phyloP scores from a whole-genome alignment of 495 filamentous ascomycete species.

The Podospora australis region DNA sequence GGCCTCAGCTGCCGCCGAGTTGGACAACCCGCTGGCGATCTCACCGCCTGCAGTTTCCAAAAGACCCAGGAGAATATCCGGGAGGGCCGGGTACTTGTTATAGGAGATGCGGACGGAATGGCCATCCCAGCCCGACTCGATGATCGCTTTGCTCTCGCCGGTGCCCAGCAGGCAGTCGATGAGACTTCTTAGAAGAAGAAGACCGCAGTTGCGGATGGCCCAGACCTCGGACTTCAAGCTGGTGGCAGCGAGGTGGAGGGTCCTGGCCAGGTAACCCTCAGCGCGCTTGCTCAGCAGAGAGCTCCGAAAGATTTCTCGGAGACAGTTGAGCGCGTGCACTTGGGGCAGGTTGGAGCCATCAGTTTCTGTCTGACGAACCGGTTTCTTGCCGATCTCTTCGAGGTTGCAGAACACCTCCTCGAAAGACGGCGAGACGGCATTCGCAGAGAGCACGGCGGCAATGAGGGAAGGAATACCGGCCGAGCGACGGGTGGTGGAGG shows the following conservation, averaged over 20 bases:
- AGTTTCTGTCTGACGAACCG: conserved; percentile 42
- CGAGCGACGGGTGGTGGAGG: conserved; percentile 81
- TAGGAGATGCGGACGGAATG: conserved; percentile 51
- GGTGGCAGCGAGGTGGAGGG: conserved; percentile 64
- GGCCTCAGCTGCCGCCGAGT: conserved; percentile 51
- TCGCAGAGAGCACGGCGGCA: conserved; percentile 63
- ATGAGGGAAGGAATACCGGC: conserved; percentile 86
- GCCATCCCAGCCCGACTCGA: conserved; percentile 46
- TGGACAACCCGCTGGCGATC: conserved; percentile 24
- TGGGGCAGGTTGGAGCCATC: conserved; percentile 71
- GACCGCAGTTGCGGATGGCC: conserved; percentile 87
- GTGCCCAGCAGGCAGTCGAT: conserved; percentile 70
- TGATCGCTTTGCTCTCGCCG: conserved; percentile 46
- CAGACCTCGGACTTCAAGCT: conserved; percentile 66
- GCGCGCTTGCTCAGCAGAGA: conserved; percentile 57
- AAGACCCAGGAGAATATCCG: conserved; percentile 60
- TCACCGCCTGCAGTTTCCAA: conserved; percentile 42
- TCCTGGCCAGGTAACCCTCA: conserved; percentile 63
- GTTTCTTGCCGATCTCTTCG: conserved; percentile 48
- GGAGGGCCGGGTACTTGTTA: conserved; percentile 64
- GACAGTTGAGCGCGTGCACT: conserved; percentile 87
- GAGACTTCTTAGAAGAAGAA: conserved; percentile 80
- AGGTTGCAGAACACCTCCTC: conserved; percentile 45
- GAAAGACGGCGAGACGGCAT: conserved; percentile 42
- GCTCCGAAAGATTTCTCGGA: conserved; percentile 81